phyloP scores from a whole-genome alignment of 73 alveolate species.

The Durusdinium trenchii region DNA sequence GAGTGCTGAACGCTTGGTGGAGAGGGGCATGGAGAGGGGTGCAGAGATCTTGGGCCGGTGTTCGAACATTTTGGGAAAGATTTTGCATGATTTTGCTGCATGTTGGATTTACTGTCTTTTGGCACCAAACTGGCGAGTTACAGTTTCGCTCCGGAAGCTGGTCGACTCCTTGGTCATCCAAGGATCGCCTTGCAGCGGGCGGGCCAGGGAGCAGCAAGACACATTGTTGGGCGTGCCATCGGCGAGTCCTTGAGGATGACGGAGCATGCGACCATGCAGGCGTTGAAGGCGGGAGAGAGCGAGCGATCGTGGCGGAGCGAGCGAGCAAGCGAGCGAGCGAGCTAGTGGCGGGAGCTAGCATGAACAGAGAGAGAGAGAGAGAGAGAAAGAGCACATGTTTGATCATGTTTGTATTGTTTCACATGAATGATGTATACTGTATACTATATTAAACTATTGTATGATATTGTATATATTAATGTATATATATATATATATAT shows the following conservation, averaged over 20 bases:
- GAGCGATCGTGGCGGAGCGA: no score
- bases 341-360: no score
- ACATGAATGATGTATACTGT: no score
- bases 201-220: conserved; percentile 56
- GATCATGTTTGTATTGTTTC: no score
- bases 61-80: background rate
- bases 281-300: conserved; percentile 52
- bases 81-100: background rate
- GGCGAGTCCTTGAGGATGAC: conserved; percentile 80
- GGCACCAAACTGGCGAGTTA: background rate
- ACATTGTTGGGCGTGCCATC: conserved; percentile 48
- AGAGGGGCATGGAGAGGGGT: background rate
- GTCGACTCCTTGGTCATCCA: background rate
- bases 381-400: no score
- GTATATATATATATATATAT: no score
- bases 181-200: conserved; percentile 53
- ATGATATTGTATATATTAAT: no score
- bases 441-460: no score
- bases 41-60: no score
- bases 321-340: no score
- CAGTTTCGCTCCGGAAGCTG: no score
- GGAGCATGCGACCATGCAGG: conserved; percentile 70
- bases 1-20: conserved; percentile 81
- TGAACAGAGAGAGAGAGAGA: no score
- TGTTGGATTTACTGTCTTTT: background rate